Conservation (phyloP, 1,284 basidiomycete species). For the Amylostereum chailletii region DNA sequence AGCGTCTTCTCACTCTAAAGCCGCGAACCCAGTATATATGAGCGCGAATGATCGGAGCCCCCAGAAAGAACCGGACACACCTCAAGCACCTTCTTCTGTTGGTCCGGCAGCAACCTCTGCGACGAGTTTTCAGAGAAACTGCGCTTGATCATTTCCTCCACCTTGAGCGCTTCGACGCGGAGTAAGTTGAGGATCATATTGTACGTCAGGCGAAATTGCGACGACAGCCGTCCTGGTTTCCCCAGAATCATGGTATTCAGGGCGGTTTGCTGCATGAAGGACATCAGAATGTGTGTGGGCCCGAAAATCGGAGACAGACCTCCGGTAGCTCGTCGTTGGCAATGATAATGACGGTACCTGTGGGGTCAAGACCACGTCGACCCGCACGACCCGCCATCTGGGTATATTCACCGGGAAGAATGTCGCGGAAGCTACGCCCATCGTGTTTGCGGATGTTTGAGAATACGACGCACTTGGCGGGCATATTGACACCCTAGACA, state of each 20-base stretch:
- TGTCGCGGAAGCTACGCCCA: slow-evolving; percentile 85
- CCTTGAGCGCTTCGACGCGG: slow-evolving; percentile 90
- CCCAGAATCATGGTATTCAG: slow-evolving; percentile 92
- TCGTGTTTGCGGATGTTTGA: slow-evolving; percentile 95
- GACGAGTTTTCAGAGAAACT: slow-evolving; percentile 98
- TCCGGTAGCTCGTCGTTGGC: slow-evolving; percentile 82
- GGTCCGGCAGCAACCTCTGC: slow-evolving; percentile 87
- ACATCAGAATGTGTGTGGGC: slow-evolving; percentile 1
- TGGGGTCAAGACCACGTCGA: slow-evolving; percentile 89
- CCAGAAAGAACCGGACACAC: slow-evolving; percentile 30
- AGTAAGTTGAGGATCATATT: slow-evolving; percentile 99
- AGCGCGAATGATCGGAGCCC: not conserved
- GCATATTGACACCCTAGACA: slow-evolving; percentile 97
- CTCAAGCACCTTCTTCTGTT: slow-evolving; percentile 81
- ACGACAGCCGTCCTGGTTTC: slow-evolving; percentile 84
- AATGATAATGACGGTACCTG: slow-evolving; percentile 93
- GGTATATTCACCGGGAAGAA: slow-evolving; percentile 89
- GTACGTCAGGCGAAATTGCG: slow-evolving; percentile 97
- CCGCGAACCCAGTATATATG: not conserved
- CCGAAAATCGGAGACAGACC: slow-evolving; percentile 32
- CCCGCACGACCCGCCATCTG: slow-evolving; percentile 99
- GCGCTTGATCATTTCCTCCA: slow-evolving; percentile 99
- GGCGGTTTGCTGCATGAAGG: slow-evolving; percentile 47
- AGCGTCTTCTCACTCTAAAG: slow-evolving; percentile 70
- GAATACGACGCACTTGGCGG: slow-evolving; percentile 95